Conservation (phyloP, 2,329 filamentous ascomycete genomes). For the Stagonosporopsis chrysanthemi region DNA sequence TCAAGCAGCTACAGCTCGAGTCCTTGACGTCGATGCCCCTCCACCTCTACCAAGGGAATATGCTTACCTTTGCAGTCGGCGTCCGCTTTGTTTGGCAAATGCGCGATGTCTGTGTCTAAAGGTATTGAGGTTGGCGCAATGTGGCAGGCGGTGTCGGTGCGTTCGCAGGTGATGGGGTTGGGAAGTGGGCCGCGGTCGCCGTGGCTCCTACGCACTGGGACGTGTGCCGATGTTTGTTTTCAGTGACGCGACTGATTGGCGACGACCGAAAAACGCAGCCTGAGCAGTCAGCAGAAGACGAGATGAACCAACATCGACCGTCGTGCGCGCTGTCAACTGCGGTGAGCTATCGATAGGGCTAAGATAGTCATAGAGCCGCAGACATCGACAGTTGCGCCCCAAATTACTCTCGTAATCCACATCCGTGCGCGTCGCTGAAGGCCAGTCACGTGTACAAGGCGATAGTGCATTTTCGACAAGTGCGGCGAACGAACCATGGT, state of each 20-base stretch:
- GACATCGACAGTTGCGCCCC: constrained; percentile 17
- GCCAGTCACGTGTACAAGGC: constrained; percentile 16
- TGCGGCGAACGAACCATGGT: constrained; percentile 9
- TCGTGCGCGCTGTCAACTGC: constrained; percentile 15
- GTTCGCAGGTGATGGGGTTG: constrained; percentile 22
- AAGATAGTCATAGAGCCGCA: constrained; percentile 18
- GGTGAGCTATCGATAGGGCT: constrained; percentile 24
- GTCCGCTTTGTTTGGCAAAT: neutral
- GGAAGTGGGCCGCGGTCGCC: constrained; percentile 20
- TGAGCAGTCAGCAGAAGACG: constrained; percentile 3
- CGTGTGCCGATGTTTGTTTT: constrained; percentile 22
- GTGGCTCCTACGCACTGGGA: constrained; percentile 11
- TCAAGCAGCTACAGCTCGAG: constrained; percentile 4
- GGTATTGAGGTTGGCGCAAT: constrained; percentile 18
- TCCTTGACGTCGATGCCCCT: constrained; percentile 17
- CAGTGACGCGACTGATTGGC: constrained; percentile 22
- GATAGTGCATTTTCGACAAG: constrained; percentile 17
- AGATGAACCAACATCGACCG: constrained; percentile 13
- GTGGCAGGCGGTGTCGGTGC: constrained; percentile 20
- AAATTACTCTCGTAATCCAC: constrained; percentile 19
- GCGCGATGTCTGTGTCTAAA: constrained; percentile 13
- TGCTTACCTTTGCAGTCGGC: constrained; percentile 13
- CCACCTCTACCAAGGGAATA: constrained; percentile 8
- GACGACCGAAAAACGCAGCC: constrained; percentile 8
- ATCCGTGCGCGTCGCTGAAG: constrained; percentile 21